A percentile compares a stretch with the other conserved stretches of the same genome.
Conservation (phyloP, 169 alveolate genomes). For the Plasmodium coatneyi region DNA sequence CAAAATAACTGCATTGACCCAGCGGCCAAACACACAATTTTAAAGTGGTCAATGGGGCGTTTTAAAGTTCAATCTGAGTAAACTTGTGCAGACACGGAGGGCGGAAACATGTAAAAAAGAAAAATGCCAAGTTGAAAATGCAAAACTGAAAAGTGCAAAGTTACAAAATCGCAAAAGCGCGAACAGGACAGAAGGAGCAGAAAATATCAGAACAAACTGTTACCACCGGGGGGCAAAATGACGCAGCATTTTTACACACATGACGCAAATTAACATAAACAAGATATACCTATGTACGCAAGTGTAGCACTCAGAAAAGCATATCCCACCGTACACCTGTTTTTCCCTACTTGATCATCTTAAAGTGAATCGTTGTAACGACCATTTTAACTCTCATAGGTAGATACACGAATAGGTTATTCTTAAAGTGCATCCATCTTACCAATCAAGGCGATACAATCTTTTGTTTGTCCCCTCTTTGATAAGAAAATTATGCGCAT, state of each 20-base stretch:
- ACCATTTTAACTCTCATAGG: background rate
- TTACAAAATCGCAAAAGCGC: background rate
- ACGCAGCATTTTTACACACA: background rate
- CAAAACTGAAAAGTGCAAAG: background rate
- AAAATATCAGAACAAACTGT: slow-evolving; percentile 5
- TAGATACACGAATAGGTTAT: background rate
- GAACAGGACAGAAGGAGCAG: background rate
- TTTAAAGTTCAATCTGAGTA: slow-evolving; percentile 10
- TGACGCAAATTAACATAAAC: background rate
- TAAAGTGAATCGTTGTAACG: background rate
- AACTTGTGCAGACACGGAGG: slow-evolving; percentile 2
- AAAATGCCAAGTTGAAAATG: background rate
- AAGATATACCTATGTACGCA: background rate
- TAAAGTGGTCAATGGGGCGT: background rate
- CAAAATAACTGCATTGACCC: background rate
- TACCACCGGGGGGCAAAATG: background rate
- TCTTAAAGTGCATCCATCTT: background rate
- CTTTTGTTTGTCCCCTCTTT: background rate
- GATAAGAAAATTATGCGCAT: background rate
- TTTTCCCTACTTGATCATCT: background rate
- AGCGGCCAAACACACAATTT: background rate
- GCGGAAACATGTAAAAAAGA: background rate
- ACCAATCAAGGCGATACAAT: background rate
- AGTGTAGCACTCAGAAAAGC: background rate
- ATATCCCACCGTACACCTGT: background rate